Conservation (phyloP, 2,329 filamentous ascomycete species). For the Rugonectria rugulosa region DNA sequence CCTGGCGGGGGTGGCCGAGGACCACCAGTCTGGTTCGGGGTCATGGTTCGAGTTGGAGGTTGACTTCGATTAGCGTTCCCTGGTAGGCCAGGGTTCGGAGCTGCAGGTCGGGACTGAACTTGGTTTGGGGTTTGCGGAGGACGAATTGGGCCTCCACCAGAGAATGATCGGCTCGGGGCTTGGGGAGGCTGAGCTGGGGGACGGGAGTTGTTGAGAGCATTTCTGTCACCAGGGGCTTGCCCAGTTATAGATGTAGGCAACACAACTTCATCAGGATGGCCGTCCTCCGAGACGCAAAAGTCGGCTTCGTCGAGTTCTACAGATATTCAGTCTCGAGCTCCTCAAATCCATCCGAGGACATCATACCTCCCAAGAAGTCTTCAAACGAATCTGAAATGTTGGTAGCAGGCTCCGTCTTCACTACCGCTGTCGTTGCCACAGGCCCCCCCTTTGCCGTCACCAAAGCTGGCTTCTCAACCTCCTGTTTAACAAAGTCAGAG, state of each 20-base stretch:
- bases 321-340: constrained; percentile 47
- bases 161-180: constrained; percentile 28
- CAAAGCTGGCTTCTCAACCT: constrained; percentile 43
- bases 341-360: constrained; percentile 47
- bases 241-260: constrained; percentile 50
- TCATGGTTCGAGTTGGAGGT: constrained; percentile 21
- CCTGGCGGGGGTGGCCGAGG: constrained; percentile 41
- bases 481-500: constrained; percentile 73
- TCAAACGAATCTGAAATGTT: constrained; percentile 55
- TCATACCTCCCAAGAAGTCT: constrained; percentile 58
- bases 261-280: constrained; percentile 79
- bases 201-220: constrained; percentile 25
- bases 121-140: constrained; percentile 47
- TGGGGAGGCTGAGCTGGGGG: constrained; percentile 30
- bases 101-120: constrained; percentile 32
- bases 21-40: constrained; percentile 33
- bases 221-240: constrained; percentile 31
- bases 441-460: background rate
- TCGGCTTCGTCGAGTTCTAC: constrained; percentile 79
- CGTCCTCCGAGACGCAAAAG: constrained; percentile 73
- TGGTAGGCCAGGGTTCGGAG: constrained; percentile 31
- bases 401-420: constrained; percentile 41
- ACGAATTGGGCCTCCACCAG: constrained; percentile 27
- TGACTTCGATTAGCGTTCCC: constrained; percentile 34
- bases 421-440: constrained; percentile 14